Base-by-base conservation (phyloP, 306 rosid species). In the Argentina anserina region DNA sequence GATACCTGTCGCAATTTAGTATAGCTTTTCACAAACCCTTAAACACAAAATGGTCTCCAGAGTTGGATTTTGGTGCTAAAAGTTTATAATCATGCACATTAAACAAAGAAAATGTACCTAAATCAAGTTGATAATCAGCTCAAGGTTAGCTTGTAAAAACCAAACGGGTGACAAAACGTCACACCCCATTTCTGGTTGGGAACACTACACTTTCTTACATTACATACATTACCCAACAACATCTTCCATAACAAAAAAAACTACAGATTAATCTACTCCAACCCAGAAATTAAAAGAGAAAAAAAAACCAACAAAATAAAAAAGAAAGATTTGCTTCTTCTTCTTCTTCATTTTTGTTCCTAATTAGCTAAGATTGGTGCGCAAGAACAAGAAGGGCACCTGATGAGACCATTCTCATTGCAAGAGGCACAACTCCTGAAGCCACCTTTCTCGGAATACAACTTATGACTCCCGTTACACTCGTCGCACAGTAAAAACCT, bases 321-420 rank as follows among this genome's bases (percentile, higher is more conserved):
- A 59, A 47, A 45, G 4, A 20, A 26, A 13, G 2, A 56, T 3
- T 11, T 34, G 21, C 9, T 42, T 56, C 52, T 15, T 15, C 15
- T 9, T 25, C 7, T 12, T 61, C 23, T 7, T n/a, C 1, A n/a
- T 47, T 26, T 6, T 37, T 37, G 8, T 5, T 37, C 61, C 17
- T 50, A 69, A 49, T 29, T 52, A 52, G 28, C 59, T 55, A 84
- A 86, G 66, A 77, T 69, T 1, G 80, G 90, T 43, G 84, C 91
- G 78, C 68, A 86, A 81, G 79, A 65, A 75, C 97, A 94, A 80
- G 94, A 91, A 69, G 84, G 78, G 89, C 97, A 94, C 92, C 91
- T 89, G 85, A 89, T 84, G 4, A 91, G 75, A 18, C 97, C 96
- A 75, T 93, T 94, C 79, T 94, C 97, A 45, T 94, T 94, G 82